phyloP scores from a whole-genome alignment of 192 early-diverging fungal species.

The Cetraspora pellucida region DNA sequence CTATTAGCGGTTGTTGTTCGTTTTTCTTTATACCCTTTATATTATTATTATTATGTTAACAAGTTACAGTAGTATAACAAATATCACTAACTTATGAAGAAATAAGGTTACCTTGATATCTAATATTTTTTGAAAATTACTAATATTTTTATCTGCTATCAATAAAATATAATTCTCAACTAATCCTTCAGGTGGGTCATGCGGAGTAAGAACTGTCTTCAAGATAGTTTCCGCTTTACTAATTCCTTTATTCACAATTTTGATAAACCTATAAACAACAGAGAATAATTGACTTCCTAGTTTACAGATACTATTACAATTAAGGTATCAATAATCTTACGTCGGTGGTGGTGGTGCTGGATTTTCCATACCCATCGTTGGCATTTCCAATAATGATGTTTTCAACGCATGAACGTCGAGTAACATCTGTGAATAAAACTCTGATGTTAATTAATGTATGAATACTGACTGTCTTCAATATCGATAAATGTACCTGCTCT shows the following conservation, averaged over 20 bases:
- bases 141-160: constrained; percentile 68
- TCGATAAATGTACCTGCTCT: constrained; percentile 69
- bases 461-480: background rate
- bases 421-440: constrained; percentile 62
- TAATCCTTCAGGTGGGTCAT: constrained; percentile 80
- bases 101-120: constrained; percentile 72
- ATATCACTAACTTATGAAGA: background rate
- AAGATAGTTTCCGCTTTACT: constrained; percentile 83
- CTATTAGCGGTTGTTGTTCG: constrained; percentile 61
- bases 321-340: constrained; percentile 49
- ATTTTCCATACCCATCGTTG: constrained; percentile 61
- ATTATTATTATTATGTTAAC: background rate
- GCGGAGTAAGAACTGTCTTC: constrained; percentile 85
- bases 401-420: constrained; percentile 94
- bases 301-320: background rate
- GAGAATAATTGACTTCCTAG: too few species aligned
- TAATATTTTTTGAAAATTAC: constrained; percentile 78
- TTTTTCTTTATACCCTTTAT: constrained; percentile 54
- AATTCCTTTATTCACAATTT: constrained; percentile 82
- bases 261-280: constrained; percentile 64
- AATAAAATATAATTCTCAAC: constrained; percentile 89
- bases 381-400: constrained; percentile 75
- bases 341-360: constrained; percentile 57
- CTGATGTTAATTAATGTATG: background rate
- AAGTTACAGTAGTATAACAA: background rate